Evolutionary conservation across 2,329 filamentous ascomycete species (phyloP), one percentile per base, ranked within the genome.

Genomic region (Colletotrichum limetticola): DNA sequence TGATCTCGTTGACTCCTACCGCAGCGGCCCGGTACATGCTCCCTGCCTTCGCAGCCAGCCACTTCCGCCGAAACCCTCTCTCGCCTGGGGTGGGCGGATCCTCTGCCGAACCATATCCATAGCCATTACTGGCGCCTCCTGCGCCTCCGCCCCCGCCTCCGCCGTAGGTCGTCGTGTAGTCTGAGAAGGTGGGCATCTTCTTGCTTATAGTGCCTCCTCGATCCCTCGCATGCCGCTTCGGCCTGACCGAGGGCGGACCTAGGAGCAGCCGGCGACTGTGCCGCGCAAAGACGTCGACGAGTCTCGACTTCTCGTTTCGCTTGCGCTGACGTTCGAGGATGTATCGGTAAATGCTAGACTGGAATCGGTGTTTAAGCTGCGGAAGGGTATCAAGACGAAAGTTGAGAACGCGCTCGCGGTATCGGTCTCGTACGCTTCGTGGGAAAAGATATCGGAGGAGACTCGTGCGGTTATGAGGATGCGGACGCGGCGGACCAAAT

Each of bases 361-460:
- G 95, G 9, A 94, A 84, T 66, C 88, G 87, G 79, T 92, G 90
- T 78, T 92, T 93, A 77, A 94, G 88, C 63, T 87, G 85, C 14
- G 94, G 94, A 28, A 97, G 82, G 5, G 90, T 94, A 77, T 95
- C 91, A 87, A 94, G 90, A 75, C 91, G 93, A 81, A 98, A 91
- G 76, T 88, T 86, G 77, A 92, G 88, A 66, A 97, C 86, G 74
- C 88, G 90, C 72, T 91, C 89, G 79, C 90, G 91, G 77, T 91
- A 91, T 76, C 87, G 89, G 74, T 89, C 87, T 80, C 89, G 89
- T 67, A 89, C 78, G 74, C 89, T 84, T 76, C 87, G 85, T n/a
- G 93, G 92, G 78, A 95, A 91, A 74, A 95, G 86, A 80, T 91
- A 91, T 77, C 92, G 89, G 62, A 95, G 80, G 75, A 93, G 82